phyloP scores from a whole-genome alignment of 129 eudicot species.

The Dittrichia graveolens region DNA sequence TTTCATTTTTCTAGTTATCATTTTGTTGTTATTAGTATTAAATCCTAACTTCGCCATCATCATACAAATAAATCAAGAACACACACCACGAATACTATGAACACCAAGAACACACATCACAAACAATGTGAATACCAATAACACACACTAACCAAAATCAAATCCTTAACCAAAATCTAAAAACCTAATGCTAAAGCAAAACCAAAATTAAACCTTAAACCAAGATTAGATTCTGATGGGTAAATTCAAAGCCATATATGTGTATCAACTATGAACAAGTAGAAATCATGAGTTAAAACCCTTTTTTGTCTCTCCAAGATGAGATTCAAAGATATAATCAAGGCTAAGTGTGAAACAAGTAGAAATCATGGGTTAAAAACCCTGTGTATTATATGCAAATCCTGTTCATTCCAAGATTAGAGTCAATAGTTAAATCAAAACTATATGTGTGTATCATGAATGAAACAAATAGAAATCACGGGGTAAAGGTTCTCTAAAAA shows the following conservation, averaged over 20 bases:
- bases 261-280: not conserved
- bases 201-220: not conserved
- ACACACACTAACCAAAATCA: not conserved
- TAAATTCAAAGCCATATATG: not conserved
- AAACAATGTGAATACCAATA: not conserved
- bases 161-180: no score
- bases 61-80: not conserved
- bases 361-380: not conserved
- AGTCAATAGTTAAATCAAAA: no score
- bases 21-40: not conserved
- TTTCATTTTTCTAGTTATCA: not conserved
- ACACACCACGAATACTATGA: no score
- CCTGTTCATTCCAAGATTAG: no score
- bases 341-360: not conserved
- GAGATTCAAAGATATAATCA: not conserved
- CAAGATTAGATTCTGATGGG: not conserved
- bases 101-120: not conserved
- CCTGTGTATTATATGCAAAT: no score
- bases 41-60: not conserved
- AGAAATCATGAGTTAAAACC: not conserved
- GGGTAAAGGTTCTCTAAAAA: no score
- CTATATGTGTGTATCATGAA: no score
- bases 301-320: not conserved
- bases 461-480: no score
- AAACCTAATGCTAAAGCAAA: no score